A percentile compares a stretch with the other conserved stretches of the same genome.
These are phyloP conservation scores for Mycena haematopus DNA, from an alignment of 768 basidiomycete genomes.

Conservation along the genomic window DNA sequence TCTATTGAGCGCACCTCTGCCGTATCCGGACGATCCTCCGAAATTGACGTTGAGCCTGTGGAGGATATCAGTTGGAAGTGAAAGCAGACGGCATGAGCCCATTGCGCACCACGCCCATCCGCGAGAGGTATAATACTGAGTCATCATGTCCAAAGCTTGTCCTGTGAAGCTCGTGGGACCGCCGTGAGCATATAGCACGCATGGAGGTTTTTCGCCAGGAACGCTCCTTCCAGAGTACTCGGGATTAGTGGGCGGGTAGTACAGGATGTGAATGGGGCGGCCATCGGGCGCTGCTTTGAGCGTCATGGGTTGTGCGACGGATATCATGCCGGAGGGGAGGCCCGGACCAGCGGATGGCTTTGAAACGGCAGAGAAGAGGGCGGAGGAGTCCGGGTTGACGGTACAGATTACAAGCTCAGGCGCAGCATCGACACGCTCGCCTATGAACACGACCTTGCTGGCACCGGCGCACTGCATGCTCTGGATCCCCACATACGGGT, in stretches of 20 bases:
- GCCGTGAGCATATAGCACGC: constrained; percentile 70
- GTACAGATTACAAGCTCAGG: constrained; percentile 45
- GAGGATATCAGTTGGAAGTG: background rate
- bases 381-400: constrained; percentile 31
- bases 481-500: constrained; percentile 50
- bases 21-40: constrained; percentile 64
- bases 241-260: constrained; percentile 72
- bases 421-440: constrained; percentile 47
- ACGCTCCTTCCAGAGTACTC: constrained; percentile 56
- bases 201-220: constrained; percentile 67
- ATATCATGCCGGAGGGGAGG: constrained; percentile 46
- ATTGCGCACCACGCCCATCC: constrained; percentile 73
- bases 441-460: constrained; percentile 49
- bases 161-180: constrained; percentile 64
- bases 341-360: constrained; percentile 29
- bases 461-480: constrained; percentile 42
- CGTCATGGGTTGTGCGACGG: constrained; percentile 55
- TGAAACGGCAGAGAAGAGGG: constrained; percentile 29
- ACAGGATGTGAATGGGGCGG: constrained; percentile 62
- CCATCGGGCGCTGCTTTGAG: constrained; percentile 42
- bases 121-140: constrained; percentile 71
- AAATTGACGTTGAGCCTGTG: constrained; percentile 63
- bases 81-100: background rate
- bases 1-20: constrained; percentile 40
- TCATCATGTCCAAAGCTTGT: constrained; percentile 59